These are phyloP conservation scores for Citrullus colocynthis DNA, from an alignment of 306 rosid species.

Conservation along the genomic window DNA sequence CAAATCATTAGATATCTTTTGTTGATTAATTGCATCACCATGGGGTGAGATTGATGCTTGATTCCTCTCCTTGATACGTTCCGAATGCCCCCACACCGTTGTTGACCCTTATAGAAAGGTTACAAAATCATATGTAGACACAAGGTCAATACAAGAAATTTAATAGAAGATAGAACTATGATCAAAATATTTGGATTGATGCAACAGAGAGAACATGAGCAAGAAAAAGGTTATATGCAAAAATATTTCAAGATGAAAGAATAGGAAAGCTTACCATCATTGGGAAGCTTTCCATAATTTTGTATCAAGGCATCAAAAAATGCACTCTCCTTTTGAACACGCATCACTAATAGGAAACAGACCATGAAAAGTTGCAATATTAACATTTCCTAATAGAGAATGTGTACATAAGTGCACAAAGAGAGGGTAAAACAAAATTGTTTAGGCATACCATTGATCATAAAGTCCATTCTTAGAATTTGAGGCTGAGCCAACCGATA, in stretches of 20 bases:
- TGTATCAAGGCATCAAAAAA: slow-evolving; percentile 49
- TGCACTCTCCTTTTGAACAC: slow-evolving; percentile 36
- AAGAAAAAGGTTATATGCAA: not conserved
- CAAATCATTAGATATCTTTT: slow-evolving; percentile 24
- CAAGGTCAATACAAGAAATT: not conserved
- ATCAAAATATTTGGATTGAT: not conserved
- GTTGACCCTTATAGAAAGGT: slow-evolving; percentile 19
- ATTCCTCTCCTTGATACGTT: slow-evolving; percentile 28
- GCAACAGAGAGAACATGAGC: not conserved
- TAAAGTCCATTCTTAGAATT: slow-evolving; percentile 52
- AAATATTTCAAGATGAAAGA: not conserved
- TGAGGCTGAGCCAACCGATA: slow-evolving; percentile 50
- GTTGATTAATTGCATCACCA: slow-evolving; percentile 18
- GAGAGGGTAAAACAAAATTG: not conserved
- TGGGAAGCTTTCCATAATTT: slow-evolving; percentile 41
- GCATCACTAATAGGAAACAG: slow-evolving; percentile 42
- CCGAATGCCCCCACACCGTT: slow-evolving; percentile 7
- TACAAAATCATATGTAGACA: not conserved
- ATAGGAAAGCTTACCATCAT: slow-evolving; percentile 35
- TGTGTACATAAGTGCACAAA: not conserved
- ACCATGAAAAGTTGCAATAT: not conserved
- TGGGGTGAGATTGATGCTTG: slow-evolving; percentile 27
- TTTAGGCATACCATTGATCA: slow-evolving; percentile 42
- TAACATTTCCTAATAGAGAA: not conserved
- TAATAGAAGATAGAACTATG: not conserved